These are phyloP conservation scores for Xylaria sp. DNA, from an alignment of 495 filamentous ascomycete genomes.

Conservation along the genomic window DNA sequence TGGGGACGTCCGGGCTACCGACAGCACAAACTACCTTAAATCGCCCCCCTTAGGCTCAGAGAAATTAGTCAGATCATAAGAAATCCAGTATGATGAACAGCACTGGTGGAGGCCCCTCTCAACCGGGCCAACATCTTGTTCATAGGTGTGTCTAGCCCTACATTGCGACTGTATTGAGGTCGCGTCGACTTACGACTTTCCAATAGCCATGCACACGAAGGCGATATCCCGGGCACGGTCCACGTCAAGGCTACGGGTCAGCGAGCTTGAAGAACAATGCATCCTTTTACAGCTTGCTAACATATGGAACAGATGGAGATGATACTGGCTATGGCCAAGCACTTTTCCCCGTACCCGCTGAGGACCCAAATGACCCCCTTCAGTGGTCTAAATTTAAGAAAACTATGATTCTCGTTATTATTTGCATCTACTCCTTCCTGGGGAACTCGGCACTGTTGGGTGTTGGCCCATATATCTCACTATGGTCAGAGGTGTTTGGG, in stretches of 20 bases:
- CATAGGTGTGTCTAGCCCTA: slow-evolving; percentile 25
- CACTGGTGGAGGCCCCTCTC: not conserved
- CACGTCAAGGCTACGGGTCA: slow-evolving; percentile 55
- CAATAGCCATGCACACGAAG: slow-evolving; percentile 65
- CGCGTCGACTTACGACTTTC: not conserved
- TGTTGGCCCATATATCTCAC: slow-evolving; percentile 64
- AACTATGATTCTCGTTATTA: slow-evolving; percentile 63
- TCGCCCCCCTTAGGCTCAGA: not conserved
- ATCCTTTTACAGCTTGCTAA: not conserved
- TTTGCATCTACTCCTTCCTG: slow-evolving; percentile 66
- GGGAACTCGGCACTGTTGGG: slow-evolving; percentile 65
- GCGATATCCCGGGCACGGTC: slow-evolving; percentile 64
- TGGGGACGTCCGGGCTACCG: not conserved
- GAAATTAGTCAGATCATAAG: not conserved
- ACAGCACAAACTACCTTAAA: not conserved
- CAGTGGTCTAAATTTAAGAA: slow-evolving; percentile 67
- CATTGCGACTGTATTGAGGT: not conserved
- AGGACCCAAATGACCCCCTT: slow-evolving; percentile 70
- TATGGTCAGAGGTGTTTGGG: slow-evolving; percentile 63
- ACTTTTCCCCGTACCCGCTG: slow-evolving; percentile 66
- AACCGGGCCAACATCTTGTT: slow-evolving; percentile 25
- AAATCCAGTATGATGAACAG: not conserved
- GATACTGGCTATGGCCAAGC: slow-evolving; percentile 68
- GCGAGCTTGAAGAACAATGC: slow-evolving; percentile 20
- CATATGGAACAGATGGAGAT: slow-evolving; percentile 58